Percentiles rank a stretch among this genome's conserved stretches.
Evolutionary conservation across 768 basidiomycete species (phyloP).

Genomic region (Tylopilus sp.): DNA sequence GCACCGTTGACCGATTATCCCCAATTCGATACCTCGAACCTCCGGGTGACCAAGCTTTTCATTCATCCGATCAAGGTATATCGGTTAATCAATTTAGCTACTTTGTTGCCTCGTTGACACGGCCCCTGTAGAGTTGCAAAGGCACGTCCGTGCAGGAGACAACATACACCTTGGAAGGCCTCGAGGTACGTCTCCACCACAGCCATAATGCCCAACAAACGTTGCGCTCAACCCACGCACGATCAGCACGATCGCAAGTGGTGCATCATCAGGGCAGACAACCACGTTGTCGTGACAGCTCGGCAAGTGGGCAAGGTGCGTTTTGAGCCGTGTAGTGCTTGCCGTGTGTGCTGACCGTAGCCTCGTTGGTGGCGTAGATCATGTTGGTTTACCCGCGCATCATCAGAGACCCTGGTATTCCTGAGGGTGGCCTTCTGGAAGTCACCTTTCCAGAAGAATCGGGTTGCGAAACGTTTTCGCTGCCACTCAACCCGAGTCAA

Average conservation of each 20-base stretch:
- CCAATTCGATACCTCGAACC: constrained; percentile 30
- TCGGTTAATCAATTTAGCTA: not conserved
- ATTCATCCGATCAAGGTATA: constrained; percentile 66
- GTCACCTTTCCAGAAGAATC: constrained; percentile 61
- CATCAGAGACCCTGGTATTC: constrained; percentile 40
- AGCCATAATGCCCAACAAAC: not conserved
- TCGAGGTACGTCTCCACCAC: constrained; percentile 48
- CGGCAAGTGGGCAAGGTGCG: constrained; percentile 57
- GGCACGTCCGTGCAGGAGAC: constrained; percentile 58
- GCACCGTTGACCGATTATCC: constrained; percentile 8
- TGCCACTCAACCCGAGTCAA: constrained; percentile 55
- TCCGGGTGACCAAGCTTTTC: constrained; percentile 53
- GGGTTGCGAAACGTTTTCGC: constrained; percentile 51
- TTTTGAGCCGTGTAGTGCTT: not conserved
- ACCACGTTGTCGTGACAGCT: constrained; percentile 59
- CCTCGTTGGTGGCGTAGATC: constrained; percentile 42
- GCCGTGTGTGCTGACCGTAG: not conserved
- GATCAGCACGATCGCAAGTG: constrained; percentile 68
- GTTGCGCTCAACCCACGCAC: not conserved
- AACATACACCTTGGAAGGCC: constrained; percentile 56
- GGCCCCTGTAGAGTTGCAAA: constrained; percentile 63
- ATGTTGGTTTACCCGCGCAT: constrained; percentile 62
- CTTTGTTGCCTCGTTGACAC: not conserved
- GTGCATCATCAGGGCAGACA: constrained; percentile 60
- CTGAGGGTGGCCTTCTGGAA: constrained; percentile 46